These are phyloP conservation scores for Drechmeria coniospora DNA, from an alignment of 2,329 filamentous ascomycete genomes.

Conservation along the genomic window DNA sequence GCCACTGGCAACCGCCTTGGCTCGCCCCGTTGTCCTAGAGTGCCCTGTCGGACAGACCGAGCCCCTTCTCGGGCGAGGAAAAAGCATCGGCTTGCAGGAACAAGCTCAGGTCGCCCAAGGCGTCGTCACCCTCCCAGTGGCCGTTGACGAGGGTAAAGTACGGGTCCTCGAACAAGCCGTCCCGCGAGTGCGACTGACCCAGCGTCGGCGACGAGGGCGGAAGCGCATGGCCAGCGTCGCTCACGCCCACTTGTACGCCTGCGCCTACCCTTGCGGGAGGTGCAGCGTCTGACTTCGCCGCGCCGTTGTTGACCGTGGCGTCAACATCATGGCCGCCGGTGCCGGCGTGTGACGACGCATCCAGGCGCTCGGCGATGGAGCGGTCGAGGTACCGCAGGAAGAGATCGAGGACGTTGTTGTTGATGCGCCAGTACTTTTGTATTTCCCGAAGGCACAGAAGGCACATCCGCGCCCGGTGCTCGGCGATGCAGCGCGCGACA, in stretches of 20 bases:
- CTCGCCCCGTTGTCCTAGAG: conserved; percentile 5
- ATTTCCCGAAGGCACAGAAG: conserved; percentile 21
- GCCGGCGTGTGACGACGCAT: conserved; percentile 8
- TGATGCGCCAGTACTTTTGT: conserved; percentile 24
- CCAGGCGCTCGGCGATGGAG: conserved; percentile 19
- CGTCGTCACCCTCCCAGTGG: conserved; percentile 20
- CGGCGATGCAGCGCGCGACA: conserved; percentile 18
- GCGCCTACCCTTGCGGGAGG: background rate
- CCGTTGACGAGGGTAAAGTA: conserved; percentile 19
- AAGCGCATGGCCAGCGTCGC: background rate
- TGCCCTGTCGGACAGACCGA: conserved; percentile 15
- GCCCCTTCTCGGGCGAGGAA: conserved; percentile 13
- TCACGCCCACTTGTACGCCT: background rate
- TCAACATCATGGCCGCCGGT: background rate
- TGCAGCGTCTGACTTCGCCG: background rate
- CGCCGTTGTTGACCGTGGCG: no score
- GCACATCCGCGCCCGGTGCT: conserved; percentile 21
- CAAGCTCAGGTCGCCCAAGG: conserved; percentile 16
- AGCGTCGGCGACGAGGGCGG: conserved; percentile 2
- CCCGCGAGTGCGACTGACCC: conserved; percentile 7
- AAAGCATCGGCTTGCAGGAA: conserved; percentile 18
- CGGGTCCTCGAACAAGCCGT: conserved; percentile 17
- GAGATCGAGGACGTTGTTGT: conserved; percentile 22
- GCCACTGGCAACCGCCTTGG: background rate
- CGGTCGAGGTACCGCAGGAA: conserved; percentile 22